Evolutionary conservation across 305 asterid species (phyloP).

Genomic region (Stenogyne calaminthoides): DNA sequence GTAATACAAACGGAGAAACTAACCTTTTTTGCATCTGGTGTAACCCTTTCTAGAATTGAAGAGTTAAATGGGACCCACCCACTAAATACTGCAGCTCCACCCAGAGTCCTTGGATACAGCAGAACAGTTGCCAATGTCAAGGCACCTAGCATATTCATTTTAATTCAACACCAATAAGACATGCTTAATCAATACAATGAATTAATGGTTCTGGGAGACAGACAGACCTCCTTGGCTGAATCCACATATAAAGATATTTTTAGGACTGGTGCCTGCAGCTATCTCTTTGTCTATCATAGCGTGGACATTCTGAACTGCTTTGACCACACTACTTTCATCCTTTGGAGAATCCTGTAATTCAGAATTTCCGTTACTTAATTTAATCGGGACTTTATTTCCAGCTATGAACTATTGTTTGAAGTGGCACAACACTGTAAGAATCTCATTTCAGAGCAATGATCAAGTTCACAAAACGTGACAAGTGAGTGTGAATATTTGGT

Average conservation of each 20-base stretch:
- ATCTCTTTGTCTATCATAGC: constrained; percentile 81
- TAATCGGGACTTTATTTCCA: background rate
- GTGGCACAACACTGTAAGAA: background rate
- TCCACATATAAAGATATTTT: constrained; percentile 78
- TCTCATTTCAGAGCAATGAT: constrained; percentile 21
- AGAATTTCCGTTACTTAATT: background rate
- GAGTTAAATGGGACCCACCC: constrained; percentile 93
- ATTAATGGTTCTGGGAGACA: constrained; percentile 4
- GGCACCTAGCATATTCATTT: constrained; percentile 57
- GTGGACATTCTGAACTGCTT: constrained; percentile 82
- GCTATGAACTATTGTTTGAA: constrained; percentile 15
- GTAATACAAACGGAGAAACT: constrained; percentile 9
- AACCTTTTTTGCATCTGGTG: constrained; percentile 80
- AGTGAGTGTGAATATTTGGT: background rate
- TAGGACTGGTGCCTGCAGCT: constrained; percentile 71
- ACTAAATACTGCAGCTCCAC: constrained; percentile 96
- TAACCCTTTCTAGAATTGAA: constrained; percentile 57
- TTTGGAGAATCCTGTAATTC: constrained; percentile 70
- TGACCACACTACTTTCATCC: constrained; percentile 64
- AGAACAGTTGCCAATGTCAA: constrained; percentile 89
- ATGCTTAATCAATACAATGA: constrained; percentile 11
- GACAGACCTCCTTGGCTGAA: constrained; percentile 94
- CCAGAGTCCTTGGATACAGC: constrained; percentile 79
- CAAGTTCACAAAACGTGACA: constrained; percentile 11
- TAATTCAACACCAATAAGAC: background rate